Evolutionary conservation across 768 basidiomycete genomes (phyloP), one percentile per base, ranked within the genome.

Genomic region (Fomitopsis pulvina): DNA sequence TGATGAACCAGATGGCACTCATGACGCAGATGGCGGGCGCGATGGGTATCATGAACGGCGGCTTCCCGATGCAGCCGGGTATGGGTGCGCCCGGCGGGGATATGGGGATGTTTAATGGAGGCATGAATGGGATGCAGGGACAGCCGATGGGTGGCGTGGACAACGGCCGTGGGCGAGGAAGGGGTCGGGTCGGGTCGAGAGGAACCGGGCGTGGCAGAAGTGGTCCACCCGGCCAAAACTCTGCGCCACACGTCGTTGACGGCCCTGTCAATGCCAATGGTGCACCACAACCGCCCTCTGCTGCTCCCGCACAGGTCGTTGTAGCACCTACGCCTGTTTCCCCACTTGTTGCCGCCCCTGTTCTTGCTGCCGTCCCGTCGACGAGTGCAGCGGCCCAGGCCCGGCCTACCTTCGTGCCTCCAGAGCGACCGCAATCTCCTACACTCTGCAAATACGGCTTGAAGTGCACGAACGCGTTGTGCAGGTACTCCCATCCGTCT

Each of bases 401-500:
- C 46, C 73, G 71, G 45, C 61, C 70, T 43, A 71, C 74, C 2
- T 87, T 80, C 59, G 74, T 73, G 3, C 61, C 81, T 16, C 86
- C 86, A n/a, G 82, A 86, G 52, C 77, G 90, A 27, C 90, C 89
- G 1, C 85, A 86, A 58, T 90, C 90, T 1, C 90, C 90, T 0
- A 90, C 87, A 0, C 74, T 99, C 20, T 99, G 96, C 81, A 96
- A 96, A 69, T 98, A 88, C 56, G 83, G 79, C 10, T 74, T 85
- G 21, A 95, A 93, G 57, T 99, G 96, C 68, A 87, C 85, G 43
- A 95, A 97, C 65, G 75, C 87, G 0, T 75, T 84, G 41, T 99
- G 96, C 66, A 77, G 87, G 16, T 98, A 82, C 66, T 91, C 92
- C 8, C 96, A 99, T 66, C 94, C 96, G 4, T 92, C 89, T 8